A percentile compares a stretch with the other conserved stretches of the same genome.
Conservation (phyloP, 2,329 filamentous ascomycete genomes). For the Colletotrichum tamarilloi region DNA sequence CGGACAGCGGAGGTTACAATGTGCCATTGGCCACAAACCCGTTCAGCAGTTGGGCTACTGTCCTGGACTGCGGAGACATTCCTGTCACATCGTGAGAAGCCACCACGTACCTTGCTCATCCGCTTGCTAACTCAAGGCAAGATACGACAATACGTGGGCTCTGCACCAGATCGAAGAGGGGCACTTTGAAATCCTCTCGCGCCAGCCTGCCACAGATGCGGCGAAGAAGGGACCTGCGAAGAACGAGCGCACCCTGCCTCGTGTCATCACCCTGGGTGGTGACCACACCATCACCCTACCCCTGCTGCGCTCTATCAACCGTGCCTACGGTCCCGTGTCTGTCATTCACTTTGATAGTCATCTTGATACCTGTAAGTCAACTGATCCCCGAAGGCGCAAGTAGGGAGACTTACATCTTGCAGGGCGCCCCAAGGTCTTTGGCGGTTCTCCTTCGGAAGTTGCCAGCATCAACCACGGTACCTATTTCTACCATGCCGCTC, state of each 20-base stretch:
- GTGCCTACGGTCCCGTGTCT: slow-evolving; percentile 69
- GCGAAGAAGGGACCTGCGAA: slow-evolving; percentile 75
- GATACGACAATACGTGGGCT: slow-evolving; percentile 85
- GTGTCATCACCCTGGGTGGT: slow-evolving; percentile 80
- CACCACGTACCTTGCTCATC: slow-evolving; percentile 10
- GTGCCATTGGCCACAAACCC: slow-evolving; percentile 83
- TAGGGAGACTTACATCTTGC: slow-evolving; percentile 49
- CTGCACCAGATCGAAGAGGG: slow-evolving; percentile 88
- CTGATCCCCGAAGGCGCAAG: slow-evolving; percentile 30
- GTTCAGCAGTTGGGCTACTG: slow-evolving; percentile 83
- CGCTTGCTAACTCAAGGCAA: slow-evolving; percentile 44
- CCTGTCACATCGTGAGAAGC: slow-evolving; percentile 80
- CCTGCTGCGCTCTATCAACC: slow-evolving; percentile 68
- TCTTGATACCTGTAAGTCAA: slow-evolving; percentile 71
- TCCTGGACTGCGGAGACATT: slow-evolving; percentile 87
- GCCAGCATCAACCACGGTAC: slow-evolving; percentile 88
- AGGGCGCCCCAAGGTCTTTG: slow-evolving; percentile 88
- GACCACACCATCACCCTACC: slow-evolving; percentile 73
- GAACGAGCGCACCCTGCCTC: slow-evolving; percentile 79
- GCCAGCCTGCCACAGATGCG: slow-evolving; percentile 76
- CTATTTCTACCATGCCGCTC: slow-evolving; percentile 86
- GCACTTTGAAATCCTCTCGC: slow-evolving; percentile 79
- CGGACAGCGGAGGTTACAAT: slow-evolving; percentile 85
- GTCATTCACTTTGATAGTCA: slow-evolving; percentile 74
- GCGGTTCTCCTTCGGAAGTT: slow-evolving; percentile 79